Conservation (phyloP, 2,329 filamentous ascomycete genomes). For the Endothia cerciana region DNA sequence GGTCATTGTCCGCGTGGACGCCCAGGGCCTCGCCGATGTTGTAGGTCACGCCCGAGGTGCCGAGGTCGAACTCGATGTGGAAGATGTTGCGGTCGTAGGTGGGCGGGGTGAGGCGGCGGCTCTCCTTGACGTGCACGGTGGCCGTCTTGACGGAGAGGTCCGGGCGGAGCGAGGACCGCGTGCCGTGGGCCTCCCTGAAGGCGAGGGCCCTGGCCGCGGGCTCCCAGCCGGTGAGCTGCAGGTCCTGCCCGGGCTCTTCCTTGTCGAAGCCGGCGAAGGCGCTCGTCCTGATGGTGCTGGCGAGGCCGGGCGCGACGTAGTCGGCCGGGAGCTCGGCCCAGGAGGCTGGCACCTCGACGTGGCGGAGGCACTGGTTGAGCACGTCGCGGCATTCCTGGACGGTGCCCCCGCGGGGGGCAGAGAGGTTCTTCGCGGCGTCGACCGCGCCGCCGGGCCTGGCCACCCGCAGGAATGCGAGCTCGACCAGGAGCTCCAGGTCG, state of each 20-base stretch:
- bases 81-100: constrained; percentile 99
- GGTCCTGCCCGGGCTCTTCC: constrained; percentile 68
- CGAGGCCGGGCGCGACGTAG: constrained; percentile 55
- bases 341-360: constrained; percentile 75
- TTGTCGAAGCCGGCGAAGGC: constrained; percentile 85
- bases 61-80: constrained; percentile 98
- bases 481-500: constrained; percentile 67
- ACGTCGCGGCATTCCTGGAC: constrained; percentile 66
- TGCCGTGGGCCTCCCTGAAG: constrained; percentile 94
- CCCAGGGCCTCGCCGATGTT: constrained; percentile 97
- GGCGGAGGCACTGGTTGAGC: constrained; percentile 70
- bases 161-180: constrained; percentile 74
- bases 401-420: constrained; percentile 54
- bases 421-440: constrained; percentile 67
- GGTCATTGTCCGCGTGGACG: constrained; percentile 93
- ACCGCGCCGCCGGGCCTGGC: constrained; percentile 68
- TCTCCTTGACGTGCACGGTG: constrained; percentile 91
- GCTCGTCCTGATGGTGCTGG: constrained; percentile 70
- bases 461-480: constrained; percentile 82
- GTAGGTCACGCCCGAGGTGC: constrained; percentile 87
- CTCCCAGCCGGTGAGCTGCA: constrained; percentile 75
- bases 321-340: constrained; percentile 76
- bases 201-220: constrained; percentile 82
- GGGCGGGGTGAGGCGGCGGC: constrained; percentile 83
- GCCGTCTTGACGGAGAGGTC: constrained; percentile 85